Conservation (phyloP, 2,329 filamentous ascomycete species). For the Fusarium sp. region DNA sequence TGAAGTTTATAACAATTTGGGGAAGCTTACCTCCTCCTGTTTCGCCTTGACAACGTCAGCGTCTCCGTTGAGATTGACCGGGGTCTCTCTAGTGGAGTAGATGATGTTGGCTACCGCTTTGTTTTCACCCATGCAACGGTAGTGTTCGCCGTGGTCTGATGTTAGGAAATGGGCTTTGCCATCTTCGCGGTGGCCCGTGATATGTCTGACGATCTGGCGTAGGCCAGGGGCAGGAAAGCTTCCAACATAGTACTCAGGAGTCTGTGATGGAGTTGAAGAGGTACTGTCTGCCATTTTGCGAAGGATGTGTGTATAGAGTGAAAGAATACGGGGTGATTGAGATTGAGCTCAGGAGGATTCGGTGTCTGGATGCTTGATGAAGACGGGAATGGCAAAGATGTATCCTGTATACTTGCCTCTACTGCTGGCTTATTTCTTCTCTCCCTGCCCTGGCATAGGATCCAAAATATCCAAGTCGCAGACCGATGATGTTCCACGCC, state of each 20-base stretch:
- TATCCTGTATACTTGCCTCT: not conserved
- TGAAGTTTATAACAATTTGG: accelerated
- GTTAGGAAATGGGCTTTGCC: not conserved
- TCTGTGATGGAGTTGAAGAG: not conserved
- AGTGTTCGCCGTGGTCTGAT: not conserved
- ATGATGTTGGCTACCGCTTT: not conserved
- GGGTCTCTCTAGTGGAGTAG: not conserved
- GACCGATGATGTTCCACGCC: accelerated
- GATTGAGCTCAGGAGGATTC: not conserved
- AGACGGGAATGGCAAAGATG: not conserved
- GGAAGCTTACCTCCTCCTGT: not conserved
- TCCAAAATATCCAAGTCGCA: accelerated
- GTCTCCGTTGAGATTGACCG: not conserved
- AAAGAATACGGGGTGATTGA: accelerated
- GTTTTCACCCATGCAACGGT: not conserved
- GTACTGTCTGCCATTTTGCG: not conserved
- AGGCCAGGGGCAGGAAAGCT: not conserved
- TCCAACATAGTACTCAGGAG: not conserved
- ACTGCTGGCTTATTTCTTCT: accelerated
- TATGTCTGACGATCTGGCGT: not conserved
- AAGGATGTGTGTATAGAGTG: accelerated
- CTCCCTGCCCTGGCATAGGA: accelerated
- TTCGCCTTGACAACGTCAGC: not conserved
- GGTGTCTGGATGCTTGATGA: not conserved
- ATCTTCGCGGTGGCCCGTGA: not conserved